These are phyloP conservation scores for Petrea volubilis DNA, from an alignment of 257 asterid genomes.

Conservation along the genomic window DNA sequence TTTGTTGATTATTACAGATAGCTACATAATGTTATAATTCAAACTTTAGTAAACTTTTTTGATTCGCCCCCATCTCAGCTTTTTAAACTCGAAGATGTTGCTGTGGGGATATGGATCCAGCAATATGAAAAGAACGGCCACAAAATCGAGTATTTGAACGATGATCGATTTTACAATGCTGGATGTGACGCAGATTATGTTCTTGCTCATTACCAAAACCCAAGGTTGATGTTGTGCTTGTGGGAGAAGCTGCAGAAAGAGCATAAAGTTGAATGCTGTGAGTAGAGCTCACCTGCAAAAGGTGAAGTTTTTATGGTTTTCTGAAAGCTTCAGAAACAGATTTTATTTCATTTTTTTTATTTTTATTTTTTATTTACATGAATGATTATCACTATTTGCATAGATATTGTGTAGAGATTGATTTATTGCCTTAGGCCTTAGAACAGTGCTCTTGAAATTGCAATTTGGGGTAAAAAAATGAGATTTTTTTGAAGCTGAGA, in stretches of 20 bases:
- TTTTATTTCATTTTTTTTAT: background rate
- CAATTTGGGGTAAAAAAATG: background rate
- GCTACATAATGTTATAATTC: too few relatives aligned
- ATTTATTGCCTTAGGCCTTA: too few relatives aligned
- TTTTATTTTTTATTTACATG: background rate
- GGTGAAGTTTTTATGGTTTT: background rate
- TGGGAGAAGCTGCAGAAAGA: slow-evolving; percentile 87
- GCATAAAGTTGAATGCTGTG: slow-evolving; percentile 77
- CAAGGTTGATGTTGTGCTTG: slow-evolving; percentile 73
- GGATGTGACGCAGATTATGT: slow-evolving; percentile 80
- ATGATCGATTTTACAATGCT: slow-evolving; percentile 64
- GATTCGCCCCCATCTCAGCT: slow-evolving; percentile 39
- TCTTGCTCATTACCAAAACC: slow-evolving; percentile 92
- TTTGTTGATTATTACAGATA: too few relatives aligned
- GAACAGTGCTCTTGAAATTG: background rate
- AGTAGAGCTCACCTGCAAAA: slow-evolving; percentile 27
- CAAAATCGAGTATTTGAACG: slow-evolving; percentile 50
- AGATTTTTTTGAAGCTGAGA: background rate
- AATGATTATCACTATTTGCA: background rate
- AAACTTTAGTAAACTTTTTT: too few relatives aligned
- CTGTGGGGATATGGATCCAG: slow-evolving; percentile 92
- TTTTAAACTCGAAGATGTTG: slow-evolving; percentile 92
- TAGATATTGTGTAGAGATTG: background rate
- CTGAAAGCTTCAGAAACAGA: background rate
- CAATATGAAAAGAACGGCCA: slow-evolving; percentile 50